A percentile compares a stretch with the other conserved stretches of the same genome.
phyloP scores from a whole-genome alignment of 805 yeast species.

The Saccharomycopsis selenospora region DNA sequence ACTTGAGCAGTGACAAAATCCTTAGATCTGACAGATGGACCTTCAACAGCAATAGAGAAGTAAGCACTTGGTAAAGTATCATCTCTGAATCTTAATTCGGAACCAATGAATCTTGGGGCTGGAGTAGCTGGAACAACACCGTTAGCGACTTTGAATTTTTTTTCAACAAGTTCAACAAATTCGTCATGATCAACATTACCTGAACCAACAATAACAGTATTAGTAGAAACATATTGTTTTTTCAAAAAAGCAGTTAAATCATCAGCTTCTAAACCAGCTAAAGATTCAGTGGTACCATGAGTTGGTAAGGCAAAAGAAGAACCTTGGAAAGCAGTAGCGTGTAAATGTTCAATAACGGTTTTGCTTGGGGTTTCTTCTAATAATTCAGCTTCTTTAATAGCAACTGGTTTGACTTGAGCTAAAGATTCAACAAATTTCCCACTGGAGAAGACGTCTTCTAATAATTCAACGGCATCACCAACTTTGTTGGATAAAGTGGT shows the following conservation, averaged over 20 bases:
- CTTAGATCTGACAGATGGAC: constrained; percentile 58
- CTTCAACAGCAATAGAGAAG: constrained; percentile 67
- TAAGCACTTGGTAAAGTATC: constrained; percentile 79
- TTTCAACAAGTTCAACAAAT: constrained; percentile 58
- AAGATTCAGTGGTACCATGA: constrained; percentile 63
- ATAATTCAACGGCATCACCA: constrained; percentile 43
- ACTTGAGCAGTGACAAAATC: constrained; percentile 66
- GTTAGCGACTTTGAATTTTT: constrained; percentile 37
- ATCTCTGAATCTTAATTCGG: constrained; percentile 83
- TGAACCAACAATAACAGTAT: constrained; percentile 58
- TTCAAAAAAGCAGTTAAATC: constrained; percentile 53
- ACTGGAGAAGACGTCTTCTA: constrained; percentile 37
- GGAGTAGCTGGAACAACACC: constrained; percentile 45
- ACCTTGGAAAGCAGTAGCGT: constrained; percentile 82
- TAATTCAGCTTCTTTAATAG: constrained; percentile 40
- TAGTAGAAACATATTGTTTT: constrained; percentile 52
- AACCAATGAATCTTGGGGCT: constrained; percentile 68
- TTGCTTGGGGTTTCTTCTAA: constrained; percentile 49
- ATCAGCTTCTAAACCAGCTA: constrained; percentile 46
- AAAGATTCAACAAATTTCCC: constrained; percentile 36
- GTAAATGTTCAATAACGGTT: constrained; percentile 64
- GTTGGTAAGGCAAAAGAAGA: constrained; percentile 72
- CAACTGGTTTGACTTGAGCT: constrained; percentile 40
- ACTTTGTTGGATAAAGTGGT: constrained; percentile 45
- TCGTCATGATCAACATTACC: constrained; percentile 68